Evolutionary conservation across 805 yeast genomes (phyloP).

Genomic region (Cyberlindnera petersonii): DNA sequence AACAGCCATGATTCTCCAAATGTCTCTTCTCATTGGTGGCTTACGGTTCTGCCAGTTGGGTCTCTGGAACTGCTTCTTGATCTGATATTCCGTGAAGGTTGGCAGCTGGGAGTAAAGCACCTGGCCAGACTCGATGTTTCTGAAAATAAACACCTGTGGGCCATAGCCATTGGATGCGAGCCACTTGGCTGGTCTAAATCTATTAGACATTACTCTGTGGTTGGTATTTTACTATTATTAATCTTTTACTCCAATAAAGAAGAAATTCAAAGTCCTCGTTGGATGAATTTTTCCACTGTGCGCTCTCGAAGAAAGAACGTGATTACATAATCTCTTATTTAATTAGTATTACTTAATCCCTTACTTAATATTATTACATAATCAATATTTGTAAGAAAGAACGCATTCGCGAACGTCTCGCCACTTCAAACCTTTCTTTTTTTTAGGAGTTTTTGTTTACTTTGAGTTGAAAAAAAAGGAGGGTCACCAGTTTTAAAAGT

Average conservation of each 20-base stretch:
- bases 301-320: not conserved
- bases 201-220: conserved; percentile 24
- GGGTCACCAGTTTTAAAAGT: no score
- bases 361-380: no score
- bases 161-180: conserved; percentile 58
- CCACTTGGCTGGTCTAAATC: conserved; percentile 58
- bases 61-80: conserved; percentile 61
- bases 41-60: conserved; percentile 88
- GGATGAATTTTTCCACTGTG: not conserved
- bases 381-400: no score
- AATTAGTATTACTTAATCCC: no score
- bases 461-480: no score
- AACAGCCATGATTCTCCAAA: conserved; percentile 90
- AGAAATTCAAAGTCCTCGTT: no score
- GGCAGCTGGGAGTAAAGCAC: conserved; percentile 87
- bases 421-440: no score
- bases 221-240: no score
- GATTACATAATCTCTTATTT: no score
- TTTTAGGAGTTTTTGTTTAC: not conserved
- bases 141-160: conserved; percentile 79
- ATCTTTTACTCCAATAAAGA: not conserved
- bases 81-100: conserved; percentile 39
- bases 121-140: conserved; percentile 86
- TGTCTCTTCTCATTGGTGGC: conserved; percentile 77
- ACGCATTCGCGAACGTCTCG: not conserved